A percentile compares a stretch with the other conserved stretches of the same genome.
Evolutionary conservation across 192 early-diverging fungal genomes (phyloP).

Genomic region (Backusella parvicylindrica): DNA sequence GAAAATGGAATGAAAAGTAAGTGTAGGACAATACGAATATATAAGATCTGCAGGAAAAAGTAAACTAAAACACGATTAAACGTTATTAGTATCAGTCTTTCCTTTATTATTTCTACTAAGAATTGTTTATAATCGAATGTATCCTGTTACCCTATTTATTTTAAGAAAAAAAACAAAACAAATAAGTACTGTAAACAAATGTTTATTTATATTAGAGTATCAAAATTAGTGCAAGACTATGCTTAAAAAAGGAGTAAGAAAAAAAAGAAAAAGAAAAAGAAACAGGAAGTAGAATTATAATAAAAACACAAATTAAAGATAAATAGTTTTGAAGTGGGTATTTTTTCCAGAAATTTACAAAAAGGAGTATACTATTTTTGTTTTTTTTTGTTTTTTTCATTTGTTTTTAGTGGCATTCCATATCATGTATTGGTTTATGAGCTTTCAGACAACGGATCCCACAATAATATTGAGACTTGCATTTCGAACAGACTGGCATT

Average conservation of each 20-base stretch:
- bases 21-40: not conserved
- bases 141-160: not conserved
- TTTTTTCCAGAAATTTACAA: slow-evolving; percentile 6
- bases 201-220: not conserved
- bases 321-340: slow-evolving; percentile 1
- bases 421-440: slow-evolving; percentile 15
- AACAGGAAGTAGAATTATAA: not conserved
- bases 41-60: not conserved
- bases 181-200: slow-evolving; percentile 1
- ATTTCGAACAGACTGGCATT: slow-evolving; percentile 33
- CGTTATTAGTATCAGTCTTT: not conserved
- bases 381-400: not conserved
- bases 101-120: not conserved
- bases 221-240: not conserved
- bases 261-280: not conserved
- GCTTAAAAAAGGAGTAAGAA: not conserved
- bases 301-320: not conserved
- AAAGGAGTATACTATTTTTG: not conserved
- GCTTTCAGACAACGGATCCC: slow-evolving; percentile 18
- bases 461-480: slow-evolving; percentile 28
- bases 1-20: not conserved
- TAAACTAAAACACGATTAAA: not conserved
- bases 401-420: slow-evolving; percentile 9
- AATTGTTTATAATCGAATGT: not conserved
- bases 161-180: slow-evolving; percentile 3